A percentile compares a stretch with the other conserved stretches of the same genome.
Conservation (phyloP, 768 basidiomycete genomes). For the Boletus tylopilopsis region DNA sequence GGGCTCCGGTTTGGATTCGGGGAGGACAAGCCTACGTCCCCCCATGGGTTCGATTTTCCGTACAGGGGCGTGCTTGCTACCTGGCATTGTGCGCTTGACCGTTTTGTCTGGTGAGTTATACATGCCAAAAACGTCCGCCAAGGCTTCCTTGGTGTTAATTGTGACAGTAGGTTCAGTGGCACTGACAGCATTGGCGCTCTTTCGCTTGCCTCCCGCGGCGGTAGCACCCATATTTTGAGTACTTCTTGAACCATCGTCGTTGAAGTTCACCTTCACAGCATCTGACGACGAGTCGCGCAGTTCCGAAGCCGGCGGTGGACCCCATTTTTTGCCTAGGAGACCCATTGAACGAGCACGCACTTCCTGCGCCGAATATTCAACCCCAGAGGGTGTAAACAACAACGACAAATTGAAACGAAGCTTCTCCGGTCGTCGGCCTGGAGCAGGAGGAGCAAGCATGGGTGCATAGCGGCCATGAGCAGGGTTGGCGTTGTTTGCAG, state of each 20-base stretch:
- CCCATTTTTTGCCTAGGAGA: slow-evolving; percentile 83
- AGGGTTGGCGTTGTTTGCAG: slow-evolving; percentile 37
- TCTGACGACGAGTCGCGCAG: slow-evolving; percentile 34
- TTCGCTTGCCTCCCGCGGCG: slow-evolving; percentile 35
- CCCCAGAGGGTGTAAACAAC: slow-evolving; percentile 69
- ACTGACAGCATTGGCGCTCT: slow-evolving; percentile 38
- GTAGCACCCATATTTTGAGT: slow-evolving; percentile 36
- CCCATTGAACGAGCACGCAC: slow-evolving; percentile 79
- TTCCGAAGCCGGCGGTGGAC: slow-evolving; percentile 50
- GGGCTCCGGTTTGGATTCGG: slow-evolving; percentile 33
- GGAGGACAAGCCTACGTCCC: slow-evolving; percentile 16
- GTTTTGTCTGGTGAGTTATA: slow-evolving; percentile 90
- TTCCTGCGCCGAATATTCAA: slow-evolving; percentile 85
- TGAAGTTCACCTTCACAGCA: slow-evolving; percentile 50
- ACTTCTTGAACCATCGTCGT: slow-evolving; percentile 52
- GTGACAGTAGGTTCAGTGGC: slow-evolving; percentile 82
- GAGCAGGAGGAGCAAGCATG: slow-evolving; percentile 67
- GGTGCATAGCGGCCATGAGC: slow-evolving; percentile 54
- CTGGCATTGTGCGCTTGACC: slow-evolving; percentile 47
- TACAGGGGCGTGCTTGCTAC: slow-evolving; percentile 72
- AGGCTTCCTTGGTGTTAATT: slow-evolving; percentile 94
- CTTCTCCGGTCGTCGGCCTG: slow-evolving; percentile 70
- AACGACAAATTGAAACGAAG: slow-evolving; percentile 64
- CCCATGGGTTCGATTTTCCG: slow-evolving; percentile 61
- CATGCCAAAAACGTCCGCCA: slow-evolving; percentile 93